A percentile compares a stretch with the other conserved stretches of the same genome.
These are phyloP conservation scores for Panellus pusillus DNA, from an alignment of 768 basidiomycete genomes.

Conservation along the genomic window DNA sequence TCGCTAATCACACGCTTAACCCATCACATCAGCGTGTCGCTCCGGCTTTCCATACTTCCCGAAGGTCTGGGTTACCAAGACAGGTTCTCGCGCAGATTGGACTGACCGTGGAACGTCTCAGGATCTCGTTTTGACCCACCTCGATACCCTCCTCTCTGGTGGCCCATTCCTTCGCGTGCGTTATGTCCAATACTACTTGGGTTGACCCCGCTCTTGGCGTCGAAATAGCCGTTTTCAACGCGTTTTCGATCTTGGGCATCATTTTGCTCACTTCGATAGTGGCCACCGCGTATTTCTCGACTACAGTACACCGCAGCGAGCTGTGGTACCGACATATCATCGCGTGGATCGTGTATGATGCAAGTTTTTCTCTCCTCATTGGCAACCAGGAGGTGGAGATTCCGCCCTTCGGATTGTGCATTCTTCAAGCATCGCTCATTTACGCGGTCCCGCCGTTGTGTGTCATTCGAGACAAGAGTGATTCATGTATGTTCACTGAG, in stretches of 20 bases:
- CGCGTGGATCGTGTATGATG: slow-evolving; percentile 7
- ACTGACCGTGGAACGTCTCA: too few relatives aligned
- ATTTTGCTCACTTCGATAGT: slow-evolving; percentile 2
- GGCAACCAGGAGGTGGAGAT: neutral
- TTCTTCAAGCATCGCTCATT: slow-evolving; percentile 4
- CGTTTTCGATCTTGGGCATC: neutral
- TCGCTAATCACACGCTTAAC: too few relatives aligned
- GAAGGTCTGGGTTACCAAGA: too few relatives aligned
- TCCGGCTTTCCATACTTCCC: too few relatives aligned
- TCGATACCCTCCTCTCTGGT: too few relatives aligned
- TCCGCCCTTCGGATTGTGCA: slow-evolving; percentile 5
- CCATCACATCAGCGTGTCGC: too few relatives aligned
- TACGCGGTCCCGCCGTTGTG: slow-evolving; percentile 4
- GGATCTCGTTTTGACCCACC: too few relatives aligned
- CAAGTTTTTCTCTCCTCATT: neutral
- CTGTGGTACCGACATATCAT: slow-evolving; percentile 9
- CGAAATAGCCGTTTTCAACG: slow-evolving; percentile 1
- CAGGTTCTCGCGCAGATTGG: too few relatives aligned
- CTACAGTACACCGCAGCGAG: slow-evolving; percentile 4
- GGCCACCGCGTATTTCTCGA: slow-evolving; percentile 1
- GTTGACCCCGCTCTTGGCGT: neutral
- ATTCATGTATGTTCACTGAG: neutral
- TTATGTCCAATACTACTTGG: neutral
- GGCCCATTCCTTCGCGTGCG: neutral
- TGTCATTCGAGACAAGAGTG: neutral